These are phyloP conservation scores for Lepidium sativum DNA, from an alignment of 345 rosid genomes.

Conservation along the genomic window DNA sequence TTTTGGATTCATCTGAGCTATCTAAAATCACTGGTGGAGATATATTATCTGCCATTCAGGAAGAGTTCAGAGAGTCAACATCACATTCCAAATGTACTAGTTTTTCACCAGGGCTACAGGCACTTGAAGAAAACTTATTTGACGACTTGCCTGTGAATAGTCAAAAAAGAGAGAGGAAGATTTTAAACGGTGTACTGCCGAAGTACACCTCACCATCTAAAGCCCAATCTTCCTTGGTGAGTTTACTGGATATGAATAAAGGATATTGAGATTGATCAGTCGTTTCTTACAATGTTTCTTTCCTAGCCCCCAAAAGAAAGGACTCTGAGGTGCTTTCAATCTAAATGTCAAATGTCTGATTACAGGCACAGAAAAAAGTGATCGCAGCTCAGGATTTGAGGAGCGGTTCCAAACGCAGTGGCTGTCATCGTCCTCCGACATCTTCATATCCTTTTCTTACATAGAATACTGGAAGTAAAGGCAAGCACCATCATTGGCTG, in stretches of 20 bases:
- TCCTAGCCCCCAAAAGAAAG: not conserved
- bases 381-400: slow-evolving; percentile 39
- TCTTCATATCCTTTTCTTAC: slow-evolving; percentile 78
- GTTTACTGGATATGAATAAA: slow-evolving; percentile 6
- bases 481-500: not conserved
- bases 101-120: slow-evolving; percentile 34
- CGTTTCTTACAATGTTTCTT: not conserved
- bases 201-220: slow-evolving; percentile 34
- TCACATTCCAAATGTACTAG: slow-evolving; percentile 20
- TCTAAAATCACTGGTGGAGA: slow-evolving; percentile 59
- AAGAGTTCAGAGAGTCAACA: slow-evolving; percentile 42
- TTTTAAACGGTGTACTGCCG: slow-evolving; percentile 10
- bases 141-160: slow-evolving; percentile 39
- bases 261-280: not conserved
- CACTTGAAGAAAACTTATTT: slow-evolving; percentile 40
- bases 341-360: slow-evolving; percentile 8
- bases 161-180: slow-evolving; percentile 27
- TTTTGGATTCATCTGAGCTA: slow-evolving; percentile 58
- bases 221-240: slow-evolving; percentile 37
- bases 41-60: slow-evolving; percentile 45
- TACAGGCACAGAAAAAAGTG: slow-evolving; percentile 54
- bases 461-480: not conserved
- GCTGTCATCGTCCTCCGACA: slow-evolving; percentile 43
- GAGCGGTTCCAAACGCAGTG: slow-evolving; percentile 66
- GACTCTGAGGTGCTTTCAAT: not conserved